Evolutionary conservation across 257 asterid species (phyloP), one percentile per base, ranked within the genome.

Genomic region (Ajuga chamaepitys): DNA sequence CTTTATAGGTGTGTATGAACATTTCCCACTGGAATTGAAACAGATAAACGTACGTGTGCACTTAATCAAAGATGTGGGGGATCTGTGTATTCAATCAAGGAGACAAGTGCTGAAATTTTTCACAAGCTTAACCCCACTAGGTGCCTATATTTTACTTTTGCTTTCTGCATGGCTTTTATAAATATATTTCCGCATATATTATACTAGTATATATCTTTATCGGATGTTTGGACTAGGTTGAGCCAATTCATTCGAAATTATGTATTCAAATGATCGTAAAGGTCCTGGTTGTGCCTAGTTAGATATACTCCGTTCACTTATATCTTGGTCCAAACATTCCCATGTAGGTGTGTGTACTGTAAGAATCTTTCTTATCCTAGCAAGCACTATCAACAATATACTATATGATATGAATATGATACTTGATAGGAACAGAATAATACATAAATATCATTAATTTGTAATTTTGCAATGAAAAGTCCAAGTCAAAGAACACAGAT

Each of bases 1-100:
- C n/a, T n/a, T n/a, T n/a, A n/a, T n/a, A n/a, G n/a, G n/a, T n/a
- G 34, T 28, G 7, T 30, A 30, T 1, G 37, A 30, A 1, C 37
- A 30, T 30, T 1, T 30, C 4, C 4, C 4, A 30, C n/a, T n/a
- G n/a, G n/a, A n/a, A n/a, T n/a, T n/a, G n/a, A n/a, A n/a, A n/a
- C 38, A 21, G 10, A 58, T 11, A 17, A 17, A 34, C 17, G 56
- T 10, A 5, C 25, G 42, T 0, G 47, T 14, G 51, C 51, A 16
- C 24, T 52, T 24, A 9, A 46, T 30, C 35, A 64, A 48, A 64
- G 53, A 26, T 28, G 85, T 81, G 59, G 84, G 95, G 88, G 83
- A 77, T 77, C 10, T 32, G 14, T 74, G 87, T 68, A 44, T 73
- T 68, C 88, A 80, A 80, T 81, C 78, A 79, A 78, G 86, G 84